Conservation (phyloP, 805 yeast species). For the Zygoascus flipseniorum region DNA sequence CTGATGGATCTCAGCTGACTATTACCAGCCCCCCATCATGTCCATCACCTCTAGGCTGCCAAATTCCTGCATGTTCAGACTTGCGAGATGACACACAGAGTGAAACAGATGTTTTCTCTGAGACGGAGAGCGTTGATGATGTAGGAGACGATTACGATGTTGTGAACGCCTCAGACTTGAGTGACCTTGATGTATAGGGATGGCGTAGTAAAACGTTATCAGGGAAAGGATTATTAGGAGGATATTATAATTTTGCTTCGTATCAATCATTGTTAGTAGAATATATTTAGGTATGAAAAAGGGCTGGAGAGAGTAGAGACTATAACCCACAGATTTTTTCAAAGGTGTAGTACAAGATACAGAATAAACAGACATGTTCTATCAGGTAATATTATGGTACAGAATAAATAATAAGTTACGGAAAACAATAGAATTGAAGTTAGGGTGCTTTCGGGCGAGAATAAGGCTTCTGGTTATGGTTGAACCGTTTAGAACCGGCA, state of each 20-base stretch:
- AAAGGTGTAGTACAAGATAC: too few relatives aligned
- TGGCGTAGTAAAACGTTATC: too few relatives aligned
- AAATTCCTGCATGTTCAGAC: neutral
- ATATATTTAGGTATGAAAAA: too few relatives aligned
- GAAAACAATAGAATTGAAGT: too few relatives aligned
- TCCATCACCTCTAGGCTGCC: neutral
- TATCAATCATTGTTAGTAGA: too few relatives aligned
- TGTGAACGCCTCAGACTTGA: constrained; percentile 8
- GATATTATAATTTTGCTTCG: too few relatives aligned
- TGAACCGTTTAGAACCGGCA: neutral
- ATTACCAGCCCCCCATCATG: neutral
- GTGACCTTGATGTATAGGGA: neutral
- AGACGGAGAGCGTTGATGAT: neutral
- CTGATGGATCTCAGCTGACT: neutral
- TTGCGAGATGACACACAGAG: neutral
- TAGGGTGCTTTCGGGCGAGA: neutral
- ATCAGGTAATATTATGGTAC: too few relatives aligned
- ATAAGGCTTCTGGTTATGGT: neutral
- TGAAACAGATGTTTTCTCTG: neutral
- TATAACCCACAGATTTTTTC: too few relatives aligned
- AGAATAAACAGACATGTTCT: too few relatives aligned
- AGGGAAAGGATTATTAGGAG: too few relatives aligned
- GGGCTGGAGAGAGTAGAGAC: too few relatives aligned
- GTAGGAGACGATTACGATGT: constrained; percentile 7
- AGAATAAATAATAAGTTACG: too few relatives aligned